Evolutionary conservation across 2,329 filamentous ascomycete genomes (phyloP).

Genomic region (Grosmannia serpens): DNA sequence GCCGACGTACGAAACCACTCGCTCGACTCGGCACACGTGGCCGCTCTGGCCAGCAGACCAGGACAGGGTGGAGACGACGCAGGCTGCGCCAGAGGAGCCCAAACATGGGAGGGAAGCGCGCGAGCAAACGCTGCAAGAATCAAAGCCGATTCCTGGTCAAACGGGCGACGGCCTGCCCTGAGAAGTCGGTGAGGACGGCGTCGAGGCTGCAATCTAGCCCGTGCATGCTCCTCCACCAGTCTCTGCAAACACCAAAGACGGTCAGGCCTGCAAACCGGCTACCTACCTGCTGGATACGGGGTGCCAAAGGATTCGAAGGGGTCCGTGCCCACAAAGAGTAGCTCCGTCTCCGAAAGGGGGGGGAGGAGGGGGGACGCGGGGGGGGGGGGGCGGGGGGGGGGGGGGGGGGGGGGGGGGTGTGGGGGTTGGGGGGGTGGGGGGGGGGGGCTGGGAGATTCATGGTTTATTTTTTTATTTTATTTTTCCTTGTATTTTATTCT

Average conservation of each 20-base stretch:
- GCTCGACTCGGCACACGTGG: conserved; percentile 46
- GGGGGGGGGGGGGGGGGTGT: no score
- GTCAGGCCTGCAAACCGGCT: background rate
- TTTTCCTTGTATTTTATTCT: background rate
- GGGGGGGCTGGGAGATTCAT: no score
- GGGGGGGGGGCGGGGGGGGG: no score
- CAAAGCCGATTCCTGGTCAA: background rate
- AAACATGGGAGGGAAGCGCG: background rate
- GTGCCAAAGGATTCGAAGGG: background rate
- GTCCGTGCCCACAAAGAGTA: no score
- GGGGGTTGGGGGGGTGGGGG: no score
- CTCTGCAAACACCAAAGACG: background rate
- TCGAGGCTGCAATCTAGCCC: background rate
- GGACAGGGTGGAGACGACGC: background rate
- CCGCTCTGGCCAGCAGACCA: conserved; percentile 16
- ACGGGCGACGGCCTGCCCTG: background rate
- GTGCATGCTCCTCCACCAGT: background rate
- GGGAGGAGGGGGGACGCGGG: no score
- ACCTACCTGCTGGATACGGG: background rate
- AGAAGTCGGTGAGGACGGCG: background rate
- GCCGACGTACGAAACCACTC: background rate
- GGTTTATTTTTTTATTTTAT: background rate
- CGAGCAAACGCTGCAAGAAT: background rate
- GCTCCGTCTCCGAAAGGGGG: no score
- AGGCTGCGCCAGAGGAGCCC: background rate